Evolutionary conservation across 768 basidiomycete genomes (phyloP), one percentile per base, ranked within the genome.

Genomic region (Phanerodontia chrysosporium): DNA sequence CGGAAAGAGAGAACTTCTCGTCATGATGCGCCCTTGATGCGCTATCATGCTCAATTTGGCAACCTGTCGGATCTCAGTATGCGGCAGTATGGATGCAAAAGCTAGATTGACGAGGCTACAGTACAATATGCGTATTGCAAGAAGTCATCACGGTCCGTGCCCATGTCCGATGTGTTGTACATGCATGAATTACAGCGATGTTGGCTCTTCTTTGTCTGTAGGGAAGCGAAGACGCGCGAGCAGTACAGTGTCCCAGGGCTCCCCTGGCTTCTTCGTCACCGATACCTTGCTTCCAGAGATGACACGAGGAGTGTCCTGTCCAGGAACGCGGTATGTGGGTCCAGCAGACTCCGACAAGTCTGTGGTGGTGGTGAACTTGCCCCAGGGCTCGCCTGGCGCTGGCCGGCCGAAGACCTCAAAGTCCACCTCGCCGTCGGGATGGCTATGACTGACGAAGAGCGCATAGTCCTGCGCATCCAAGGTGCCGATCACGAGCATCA

Each of bases 401-500:
- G 80, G 73, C 13, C 71, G 61, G 2, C 81, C 73, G 66, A 83
- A 86, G 13, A 90, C 85, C 58, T 89, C 87, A 74, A 92, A 92
- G 67, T 86, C 83, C 5, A 78, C 82, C 74, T 81, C 80, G 3
- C 84, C 80, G 63, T 86, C 80, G 1, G 78, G 81, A 70, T 90
- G 87, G 58, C 76, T 76, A 58, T 90, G 86, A 64, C 87, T 87
- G 36, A 92, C 89, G 62, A 91, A 85, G 25, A 90, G 72, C 0
- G 83, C 90, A 70, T 89, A 89, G 57, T 89, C 86, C 0, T 83
- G 79, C 7, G 90, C 80, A 49, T 83, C 81, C 3, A 94, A 75
- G 0, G 86, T 80, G 3, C 91, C 91, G 30, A 92, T 82, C 24
- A 91, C 82, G 21, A 76, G 65, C 60, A 59, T 69, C 4, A 76